Base-by-base conservation (phyloP, 2,329 filamentous ascomycete species). In the Cytospora mali region DNA sequence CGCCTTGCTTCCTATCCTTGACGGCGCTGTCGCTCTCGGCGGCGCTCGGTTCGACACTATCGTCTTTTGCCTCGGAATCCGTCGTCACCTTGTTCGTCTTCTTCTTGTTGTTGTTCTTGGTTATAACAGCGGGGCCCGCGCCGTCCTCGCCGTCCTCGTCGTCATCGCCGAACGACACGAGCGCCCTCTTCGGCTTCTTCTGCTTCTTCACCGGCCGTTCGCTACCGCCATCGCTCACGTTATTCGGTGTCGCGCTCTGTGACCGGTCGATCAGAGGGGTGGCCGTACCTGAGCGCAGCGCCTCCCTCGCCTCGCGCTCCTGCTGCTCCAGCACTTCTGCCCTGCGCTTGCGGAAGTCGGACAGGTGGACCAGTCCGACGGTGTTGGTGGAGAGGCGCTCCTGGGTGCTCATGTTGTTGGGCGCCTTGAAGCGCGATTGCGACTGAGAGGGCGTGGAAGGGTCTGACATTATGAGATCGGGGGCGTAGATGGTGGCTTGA, bases 281-380 rank as follows among this genome's bases (percentile, higher is more conserved):
- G 48, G 82, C 80, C 51, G 81, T 82, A 52, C 79, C 76, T 62
- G 76, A 74, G 61, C 84, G 72, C 28, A 84, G 80, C 48, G 81
- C 83, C 68, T 91, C 89, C 71, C 88, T 87, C 14, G 86, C 88
- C 71, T 95, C 92, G 71, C 90, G 86, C 72, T 95, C 92, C 72
- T 95, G 94, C 73, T 92, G 88, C 75, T 97, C 94, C 54, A 97
- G 81, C n/a, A 93, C 92, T 76, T 97, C 92, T 69, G 93, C 93
- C 75, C 94, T 92, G 64, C 95, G 88, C 79, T 99, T 98, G 76
- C 94, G 92, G 75, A 96, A 98, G 74, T 98, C 95, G 68, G 91
- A 92, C 50, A 97, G 88, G 62, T 91, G 87, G 58, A 98, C 94
- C 3, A 99, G 88, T 48, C 95, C 95, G 68, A 97, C 93, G 0